Evolutionary conservation across 2,329 filamentous ascomycete species (phyloP).

Genomic region (Acephala macrosclerotiorum): DNA sequence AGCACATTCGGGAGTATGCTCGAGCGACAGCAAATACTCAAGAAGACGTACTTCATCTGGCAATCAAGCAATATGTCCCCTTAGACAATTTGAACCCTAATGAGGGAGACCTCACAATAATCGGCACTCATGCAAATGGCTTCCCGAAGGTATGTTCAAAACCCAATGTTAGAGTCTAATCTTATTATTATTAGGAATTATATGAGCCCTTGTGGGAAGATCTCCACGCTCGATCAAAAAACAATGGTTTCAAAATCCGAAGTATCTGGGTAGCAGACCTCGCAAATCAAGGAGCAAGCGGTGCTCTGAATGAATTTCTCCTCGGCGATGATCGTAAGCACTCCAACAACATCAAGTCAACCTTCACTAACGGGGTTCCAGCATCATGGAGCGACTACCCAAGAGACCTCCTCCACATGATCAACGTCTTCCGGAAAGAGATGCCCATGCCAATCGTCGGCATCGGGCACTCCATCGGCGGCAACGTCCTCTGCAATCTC

Average conservation of each 20-base stretch:
- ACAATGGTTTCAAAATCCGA: constrained; percentile 73
- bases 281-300: constrained; percentile 83
- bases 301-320: constrained; percentile 75
- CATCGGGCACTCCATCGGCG: constrained; percentile 90
- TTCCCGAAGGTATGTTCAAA: constrained; percentile 76
- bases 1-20: constrained; percentile 85
- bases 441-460: constrained; percentile 84
- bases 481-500: constrained; percentile 73
- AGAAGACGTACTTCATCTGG: constrained; percentile 76
- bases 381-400: constrained; percentile 87
- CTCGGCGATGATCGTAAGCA: constrained; percentile 84
- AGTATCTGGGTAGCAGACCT: constrained; percentile 91
- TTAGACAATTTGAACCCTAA: constrained; percentile 71
- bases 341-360: background rate
- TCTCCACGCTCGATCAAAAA: constrained; percentile 64
- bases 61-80: constrained; percentile 89
- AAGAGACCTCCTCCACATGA: constrained; percentile 83
- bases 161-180: background rate
- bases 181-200: constrained; percentile 67
- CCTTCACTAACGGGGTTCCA: constrained; percentile 45
- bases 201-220: constrained; percentile 95
- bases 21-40: constrained; percentile 75
- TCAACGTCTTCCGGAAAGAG: constrained; percentile 81
- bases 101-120: constrained; percentile 82
- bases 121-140: constrained; percentile 88